Evolutionary conservation across 23 red algal genomes (phyloP).

Genomic region (Pyropia haitanensis): DNA sequence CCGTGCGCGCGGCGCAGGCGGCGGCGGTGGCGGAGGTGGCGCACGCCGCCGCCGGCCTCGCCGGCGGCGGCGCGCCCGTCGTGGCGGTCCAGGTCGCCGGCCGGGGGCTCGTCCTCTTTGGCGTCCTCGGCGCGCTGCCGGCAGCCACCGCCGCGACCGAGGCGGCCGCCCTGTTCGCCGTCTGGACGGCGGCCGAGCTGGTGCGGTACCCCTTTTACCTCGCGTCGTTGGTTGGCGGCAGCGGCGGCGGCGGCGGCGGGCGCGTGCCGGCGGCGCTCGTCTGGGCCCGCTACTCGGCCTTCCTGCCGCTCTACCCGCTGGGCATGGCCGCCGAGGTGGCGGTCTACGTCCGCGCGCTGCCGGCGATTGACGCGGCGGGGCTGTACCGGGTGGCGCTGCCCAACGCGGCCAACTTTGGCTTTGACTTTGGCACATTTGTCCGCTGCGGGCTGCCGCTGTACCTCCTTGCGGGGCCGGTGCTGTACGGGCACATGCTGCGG

Average conservation of each 20-base stretch:
- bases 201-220: constrained; percentile 60
- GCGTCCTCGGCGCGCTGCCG: constrained; percentile 27
- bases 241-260: too few relatives aligned
- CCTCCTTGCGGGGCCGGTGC: constrained; percentile 32
- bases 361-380: constrained; percentile 15
- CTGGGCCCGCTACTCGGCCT: constrained; percentile 40
- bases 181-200: constrained; percentile 27
- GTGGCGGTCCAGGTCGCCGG: constrained; percentile 33
- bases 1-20: background rate
- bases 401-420: constrained; percentile 48
- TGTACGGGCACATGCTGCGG: constrained; percentile 49
- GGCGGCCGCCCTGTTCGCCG: constrained; percentile 11
- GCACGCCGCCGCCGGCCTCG: constrained; percentile 35
- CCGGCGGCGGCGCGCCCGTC: constrained; percentile 23
- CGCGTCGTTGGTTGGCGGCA: background rate
- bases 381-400: constrained; percentile 26
- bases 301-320: constrained; percentile 34
- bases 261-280: constrained; percentile 5
- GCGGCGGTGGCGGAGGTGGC: constrained; percentile 8
- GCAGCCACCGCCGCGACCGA: constrained; percentile 3
- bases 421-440: constrained; percentile 53
- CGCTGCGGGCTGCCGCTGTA: constrained; percentile 40
- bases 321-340: constrained; percentile 47
- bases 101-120: constrained; percentile 26
- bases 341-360: constrained; percentile 26